A percentile compares a stretch with the other conserved stretches of the same genome.
Evolutionary conservation across 768 basidiomycete species (phyloP).

Genomic region (Podaxis sp.): DNA sequence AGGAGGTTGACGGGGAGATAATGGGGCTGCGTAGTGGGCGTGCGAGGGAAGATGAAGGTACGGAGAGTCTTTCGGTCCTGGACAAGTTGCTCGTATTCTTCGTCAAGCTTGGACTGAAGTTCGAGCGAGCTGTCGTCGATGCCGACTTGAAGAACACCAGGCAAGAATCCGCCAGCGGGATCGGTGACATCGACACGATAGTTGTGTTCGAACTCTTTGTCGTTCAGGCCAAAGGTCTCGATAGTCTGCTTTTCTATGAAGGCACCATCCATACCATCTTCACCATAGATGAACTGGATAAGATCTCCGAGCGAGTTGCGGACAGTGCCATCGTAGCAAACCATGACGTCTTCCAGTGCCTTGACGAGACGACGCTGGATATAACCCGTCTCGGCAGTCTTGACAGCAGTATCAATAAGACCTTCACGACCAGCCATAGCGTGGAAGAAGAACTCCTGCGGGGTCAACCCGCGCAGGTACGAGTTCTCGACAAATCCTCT

Average conservation of each 20-base stretch:
- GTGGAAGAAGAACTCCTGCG: conserved; percentile 99
- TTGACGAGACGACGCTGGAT: conserved; percentile 98
- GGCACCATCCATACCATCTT: conserved; percentile 98
- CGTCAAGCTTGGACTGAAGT: conserved; percentile 82
- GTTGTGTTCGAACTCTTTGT: conserved; percentile 84
- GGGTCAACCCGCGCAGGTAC: conserved; percentile 92
- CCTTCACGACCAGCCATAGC: conserved; percentile 99
- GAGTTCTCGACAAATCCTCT: conserved; percentile 99
- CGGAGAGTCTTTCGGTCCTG: conserved; percentile 81
- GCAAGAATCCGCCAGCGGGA: conserved; percentile 73
- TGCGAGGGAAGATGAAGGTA: conserved; percentile 79
- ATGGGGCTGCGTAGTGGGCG: conserved; percentile 68
- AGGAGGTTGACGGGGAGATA: conserved; percentile 95
- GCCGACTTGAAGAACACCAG: conserved; percentile 81
- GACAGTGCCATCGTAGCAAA: conserved; percentile 97
- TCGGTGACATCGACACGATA: conserved; percentile 97
- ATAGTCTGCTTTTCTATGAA: conserved; percentile 96
- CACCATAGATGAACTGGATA: conserved; percentile 95
- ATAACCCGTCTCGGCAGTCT: conserved; percentile 99
- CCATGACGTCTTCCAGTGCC: conserved; percentile 96
- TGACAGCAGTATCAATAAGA: conserved; percentile 98
- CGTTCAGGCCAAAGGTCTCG: conserved; percentile 81
- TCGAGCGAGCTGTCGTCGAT: conserved; percentile 83
- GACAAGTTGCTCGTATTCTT: conserved; percentile 55
- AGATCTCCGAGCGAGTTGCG: conserved; percentile 96